Base-by-base conservation (phyloP, 495 filamentous ascomycete genomes). In the Evernia prunastri region DNA sequence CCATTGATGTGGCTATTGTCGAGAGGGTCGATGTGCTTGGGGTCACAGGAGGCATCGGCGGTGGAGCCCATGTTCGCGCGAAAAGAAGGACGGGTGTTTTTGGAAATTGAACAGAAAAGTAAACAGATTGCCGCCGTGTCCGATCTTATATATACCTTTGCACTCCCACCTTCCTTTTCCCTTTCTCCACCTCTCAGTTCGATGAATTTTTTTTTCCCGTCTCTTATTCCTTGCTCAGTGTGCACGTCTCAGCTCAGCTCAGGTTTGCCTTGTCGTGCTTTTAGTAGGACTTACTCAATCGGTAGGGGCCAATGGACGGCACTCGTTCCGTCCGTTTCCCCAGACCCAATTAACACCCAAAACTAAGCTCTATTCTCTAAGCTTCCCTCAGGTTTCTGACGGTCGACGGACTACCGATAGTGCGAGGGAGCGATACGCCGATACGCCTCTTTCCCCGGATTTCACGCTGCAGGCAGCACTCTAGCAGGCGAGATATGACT, bases 401-500 rank as follows among this genome's bases (percentile, higher is more conserved):
- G n/a, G n/a, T n/a, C n/a, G n/a, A n/a, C n/a, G n/a, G 25, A 51
- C 39, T 45, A 25, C 27, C 37, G 33, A 39, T 6, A 37, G 18
- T 60, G 0, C 47, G 9, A n/a, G n/a, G n/a, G n/a, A n/a, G n/a
- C n/a, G n/a, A n/a, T n/a, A n/a, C n/a, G n/a, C n/a, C n/a, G n/a
- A 61, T 18, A 61, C n/a, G 59, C 40, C 11, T 61, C 59, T 42
- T 61, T 49, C 59, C 59, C 40, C 31, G 59, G 51, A 54, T 54
- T 54, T 33, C 51, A 33, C 4, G 8, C 29, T 35, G 51, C 51
- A 33, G 51, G 51, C 27, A 54, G 29, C n/a, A n/a, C n/a, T n/a
- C n/a, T n/a, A n/a, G n/a, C 17, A 54, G 51, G 5, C 23, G 29
- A 54, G 51, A 54, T 54, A 33, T 54, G 4, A 20, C 15, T 29